These are phyloP conservation scores for Umbelopsis sp. DNA, from an alignment of 192 early-diverging fungal species.

Conservation along the genomic window DNA sequence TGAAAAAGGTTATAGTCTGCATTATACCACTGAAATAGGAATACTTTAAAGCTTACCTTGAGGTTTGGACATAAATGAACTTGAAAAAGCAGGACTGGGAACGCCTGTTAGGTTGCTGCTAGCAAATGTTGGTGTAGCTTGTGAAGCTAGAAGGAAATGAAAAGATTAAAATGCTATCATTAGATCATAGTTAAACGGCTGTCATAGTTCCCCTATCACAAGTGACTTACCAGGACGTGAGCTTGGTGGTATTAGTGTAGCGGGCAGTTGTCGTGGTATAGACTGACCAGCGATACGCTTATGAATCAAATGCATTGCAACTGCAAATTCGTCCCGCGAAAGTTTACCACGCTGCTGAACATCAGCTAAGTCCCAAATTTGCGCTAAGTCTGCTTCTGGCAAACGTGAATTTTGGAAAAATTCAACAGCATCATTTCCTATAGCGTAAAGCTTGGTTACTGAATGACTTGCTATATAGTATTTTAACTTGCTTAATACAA, in stretches of 20 bases:
- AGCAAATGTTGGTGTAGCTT: background rate
- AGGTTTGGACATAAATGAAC: background rate
- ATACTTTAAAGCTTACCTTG: background rate
- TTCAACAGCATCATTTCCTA: constrained; percentile 41
- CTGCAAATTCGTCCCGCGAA: constrained; percentile 73
- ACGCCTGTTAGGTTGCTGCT: background rate
- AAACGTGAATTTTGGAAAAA: constrained; percentile 44
- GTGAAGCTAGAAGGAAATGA: background rate
- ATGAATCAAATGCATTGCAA: constrained; percentile 81
- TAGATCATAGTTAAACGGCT: background rate
- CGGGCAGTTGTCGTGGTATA: constrained; percentile 59
- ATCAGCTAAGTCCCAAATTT: constrained; percentile 68
- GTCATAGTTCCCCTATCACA: background rate
- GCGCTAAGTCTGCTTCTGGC: constrained; percentile 37
- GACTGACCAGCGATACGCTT: constrained; percentile 52
- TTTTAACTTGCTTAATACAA: background rate
- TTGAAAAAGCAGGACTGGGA: background rate
- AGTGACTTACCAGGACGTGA: constrained; percentile 22
- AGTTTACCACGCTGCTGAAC: constrained; percentile 61
- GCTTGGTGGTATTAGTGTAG: constrained; percentile 58
- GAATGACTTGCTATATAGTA: background rate
- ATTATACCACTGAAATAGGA: background rate
- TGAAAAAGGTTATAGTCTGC: background rate
- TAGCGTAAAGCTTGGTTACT: background rate
- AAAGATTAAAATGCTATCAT: background rate